Evolutionary conservation across 257 asterid species (phyloP), one percentile per base, ranked within the genome.

Genomic region (Petrea volubilis): DNA sequence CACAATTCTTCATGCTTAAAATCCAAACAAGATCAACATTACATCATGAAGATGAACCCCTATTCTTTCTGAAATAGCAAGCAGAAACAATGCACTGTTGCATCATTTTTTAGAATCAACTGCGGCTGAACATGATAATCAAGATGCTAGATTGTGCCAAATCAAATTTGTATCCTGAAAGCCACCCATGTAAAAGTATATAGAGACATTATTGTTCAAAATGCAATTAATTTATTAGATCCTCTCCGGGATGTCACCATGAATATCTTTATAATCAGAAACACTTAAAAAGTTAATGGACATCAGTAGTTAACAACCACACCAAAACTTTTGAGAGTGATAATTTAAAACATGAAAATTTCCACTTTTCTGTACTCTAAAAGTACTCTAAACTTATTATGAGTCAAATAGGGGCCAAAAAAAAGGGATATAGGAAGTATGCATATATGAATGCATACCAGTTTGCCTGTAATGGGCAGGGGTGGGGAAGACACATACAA

Each of bases 41-140:
- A 38, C 43, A 2, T 31, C 38, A 38, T 3, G 9, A 38, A 38
- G 9, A 44, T 43, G n/a, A 14, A 31, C 23, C 71, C 29, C 20
- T 38, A 18, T n/a, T 40, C 41, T 50, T 41, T 41, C 20, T 8
- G 1, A 61, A 29, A 17, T 56, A 36, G 10, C 38, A 38, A 25
- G 13, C 23, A 38, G 60, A 50, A 55, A 51, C n/a, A 27, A 50
- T 27, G 2, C 43, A 59, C 7, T 29, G 59, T 11, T 27, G n/a
- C 33, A 21, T 40, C 44, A 60, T 13, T 46, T 31, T 28, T 25
- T 67, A 21, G 2, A 17, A 41, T 43, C 38, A 18, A 70, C 20
- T 58, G 47, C 40, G 12, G 21, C 12, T 25, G 56, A 63, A 60
- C 70, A 31, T 25, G 65, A 65, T 56, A 53, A 25, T 41, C 51